Evolutionary conservation across 352 stramenopile genomes (phyloP).

Genomic region (Globisporangium heterothallicum): DNA sequence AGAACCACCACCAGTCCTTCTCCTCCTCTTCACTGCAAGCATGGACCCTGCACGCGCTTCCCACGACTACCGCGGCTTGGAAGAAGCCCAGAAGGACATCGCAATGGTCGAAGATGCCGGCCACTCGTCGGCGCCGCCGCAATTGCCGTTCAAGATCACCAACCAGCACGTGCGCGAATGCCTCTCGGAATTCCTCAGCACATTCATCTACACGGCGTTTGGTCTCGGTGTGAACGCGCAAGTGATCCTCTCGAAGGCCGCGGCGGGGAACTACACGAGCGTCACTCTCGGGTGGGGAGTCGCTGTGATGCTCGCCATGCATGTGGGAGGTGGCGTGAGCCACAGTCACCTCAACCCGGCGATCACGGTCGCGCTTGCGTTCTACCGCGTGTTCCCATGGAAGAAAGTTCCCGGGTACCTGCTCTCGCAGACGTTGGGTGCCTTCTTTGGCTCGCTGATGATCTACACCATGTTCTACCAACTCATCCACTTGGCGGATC

Average conservation of each 20-base stretch:
- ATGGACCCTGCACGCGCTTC: constrained; percentile 1
- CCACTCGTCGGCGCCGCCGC: constrained; percentile 1
- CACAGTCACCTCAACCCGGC: constrained; percentile 33
- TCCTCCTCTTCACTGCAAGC: background rate
- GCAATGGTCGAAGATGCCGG: constrained; percentile 1
- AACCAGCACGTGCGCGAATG: constrained; percentile 31
- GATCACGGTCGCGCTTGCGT: constrained; percentile 23
- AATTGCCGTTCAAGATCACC: constrained; percentile 19
- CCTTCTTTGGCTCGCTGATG: constrained; percentile 19
- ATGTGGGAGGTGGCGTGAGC: constrained; percentile 27
- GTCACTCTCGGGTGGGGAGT: constrained; percentile 32
- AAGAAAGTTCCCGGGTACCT: constrained; percentile 17
- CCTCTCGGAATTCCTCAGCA: constrained; percentile 30
- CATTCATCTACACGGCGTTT: constrained; percentile 27
- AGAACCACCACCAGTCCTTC: background rate
- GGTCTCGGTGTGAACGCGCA: constrained; percentile 21
- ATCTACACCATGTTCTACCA: constrained; percentile 27
- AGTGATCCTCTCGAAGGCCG: constrained; percentile 15
- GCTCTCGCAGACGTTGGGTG: constrained; percentile 19
- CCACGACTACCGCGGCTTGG: constrained; percentile 17
- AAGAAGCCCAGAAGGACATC: constrained; percentile 22
- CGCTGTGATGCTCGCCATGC: constrained; percentile 33
- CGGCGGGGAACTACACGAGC: constrained; percentile 16
- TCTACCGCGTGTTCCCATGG: constrained; percentile 21
- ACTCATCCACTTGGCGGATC: constrained; percentile 16